Evolutionary conservation across 495 filamentous ascomycete genomes (phyloP).

Genomic region (Bathelium albidoporum): DNA sequence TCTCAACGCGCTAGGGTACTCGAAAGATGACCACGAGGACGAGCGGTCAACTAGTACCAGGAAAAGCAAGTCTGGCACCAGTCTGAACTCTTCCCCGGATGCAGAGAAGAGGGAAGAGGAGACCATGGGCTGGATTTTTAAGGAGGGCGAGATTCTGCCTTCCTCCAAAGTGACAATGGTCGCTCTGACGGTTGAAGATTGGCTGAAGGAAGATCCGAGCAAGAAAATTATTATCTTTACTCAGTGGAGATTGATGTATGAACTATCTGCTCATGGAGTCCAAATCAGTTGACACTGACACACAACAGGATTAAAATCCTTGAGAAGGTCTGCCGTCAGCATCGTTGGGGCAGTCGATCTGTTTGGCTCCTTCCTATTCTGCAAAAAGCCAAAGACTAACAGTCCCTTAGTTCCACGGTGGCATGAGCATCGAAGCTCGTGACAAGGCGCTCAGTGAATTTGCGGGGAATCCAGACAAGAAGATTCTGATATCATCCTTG

Average conservation of each 20-base stretch:
- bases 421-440: conserved; percentile 21
- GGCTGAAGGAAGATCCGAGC: conserved; percentile 24
- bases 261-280: background rate
- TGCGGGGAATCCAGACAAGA: conserved; percentile 14
- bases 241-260: conserved; percentile 24
- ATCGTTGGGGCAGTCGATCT: background rate
- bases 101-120: conserved; percentile 5
- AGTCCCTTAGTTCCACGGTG: conserved; percentile 22
- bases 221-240: conserved; percentile 35
- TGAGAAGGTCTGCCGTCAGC: conserved; percentile 19
- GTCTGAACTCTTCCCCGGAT: background rate
- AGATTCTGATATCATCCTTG: conserved; percentile 29
- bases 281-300: background rate
- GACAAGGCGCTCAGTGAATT: conserved; percentile 25
- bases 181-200: conserved; percentile 30
- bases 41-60: background rate
- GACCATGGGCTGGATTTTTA: conserved; percentile 25
- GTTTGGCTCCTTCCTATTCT: background rate
- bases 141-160: conserved; percentile 26
- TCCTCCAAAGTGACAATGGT: conserved; percentile 30
- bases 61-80: background rate
- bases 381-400: background rate
- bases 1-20: conserved; percentile 1
- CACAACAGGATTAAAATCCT: conserved; percentile 17
- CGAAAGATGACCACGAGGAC: background rate